Evolutionary conservation across 805 yeast genomes (phyloP).

Genomic region (Zygotorulaspora sp.): DNA sequence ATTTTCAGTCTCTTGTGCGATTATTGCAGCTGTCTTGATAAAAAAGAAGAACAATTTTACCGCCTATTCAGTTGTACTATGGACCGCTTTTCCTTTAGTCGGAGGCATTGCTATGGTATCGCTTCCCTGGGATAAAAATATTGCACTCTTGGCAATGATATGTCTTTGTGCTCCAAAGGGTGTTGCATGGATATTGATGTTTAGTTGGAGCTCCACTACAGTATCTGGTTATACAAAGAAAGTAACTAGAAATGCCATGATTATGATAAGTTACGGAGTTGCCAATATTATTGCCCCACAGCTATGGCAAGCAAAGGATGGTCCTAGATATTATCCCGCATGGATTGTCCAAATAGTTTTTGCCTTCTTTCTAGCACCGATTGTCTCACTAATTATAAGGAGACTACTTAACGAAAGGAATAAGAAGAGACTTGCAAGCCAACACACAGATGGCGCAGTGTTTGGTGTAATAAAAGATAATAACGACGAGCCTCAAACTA

Average conservation of each 20-base stretch:
- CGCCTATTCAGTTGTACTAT: constrained; percentile 37
- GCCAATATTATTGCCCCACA: constrained; percentile 55
- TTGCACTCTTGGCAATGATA: constrained; percentile 45
- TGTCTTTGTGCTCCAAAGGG: constrained; percentile 46
- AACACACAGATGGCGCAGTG: constrained; percentile 16
- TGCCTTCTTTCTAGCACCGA: constrained; percentile 45
- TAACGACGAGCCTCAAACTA: constrained; percentile 19
- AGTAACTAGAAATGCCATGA: constrained; percentile 42
- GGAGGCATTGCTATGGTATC: constrained; percentile 45
- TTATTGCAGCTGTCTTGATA: constrained; percentile 37
- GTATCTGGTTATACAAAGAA: constrained; percentile 50
- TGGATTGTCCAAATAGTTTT: constrained; percentile 54
- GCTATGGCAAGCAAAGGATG: constrained; percentile 44
- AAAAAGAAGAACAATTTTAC: constrained; percentile 36
- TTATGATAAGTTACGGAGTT: constrained; percentile 44
- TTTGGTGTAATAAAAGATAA: constrained; percentile 31
- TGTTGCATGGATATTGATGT: constrained; percentile 38
- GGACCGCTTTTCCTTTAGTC: constrained; percentile 42
- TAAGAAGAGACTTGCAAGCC: constrained; percentile 32
- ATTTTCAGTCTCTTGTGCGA: constrained; percentile 39
- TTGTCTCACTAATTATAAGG: constrained; percentile 41
- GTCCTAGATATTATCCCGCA: constrained; percentile 44
- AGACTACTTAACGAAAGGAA: constrained; percentile 44
- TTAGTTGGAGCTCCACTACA: constrained; percentile 35
- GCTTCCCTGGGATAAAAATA: constrained; percentile 43